Conservation (phyloP, 2,329 filamentous ascomycete species). For the Neonectria hederae region DNA sequence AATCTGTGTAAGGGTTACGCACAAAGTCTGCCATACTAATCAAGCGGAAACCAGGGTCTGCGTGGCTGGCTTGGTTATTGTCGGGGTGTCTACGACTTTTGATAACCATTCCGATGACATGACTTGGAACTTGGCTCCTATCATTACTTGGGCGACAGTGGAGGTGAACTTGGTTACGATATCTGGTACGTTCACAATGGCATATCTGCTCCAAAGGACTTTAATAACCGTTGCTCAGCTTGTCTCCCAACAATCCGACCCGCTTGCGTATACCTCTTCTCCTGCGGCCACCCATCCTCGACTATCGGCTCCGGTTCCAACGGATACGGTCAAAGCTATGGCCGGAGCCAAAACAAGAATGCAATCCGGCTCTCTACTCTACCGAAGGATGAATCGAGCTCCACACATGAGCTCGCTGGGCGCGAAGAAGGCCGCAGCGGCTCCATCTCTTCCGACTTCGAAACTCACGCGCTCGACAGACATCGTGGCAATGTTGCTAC, state of each 20-base stretch:
- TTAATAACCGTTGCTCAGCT: neutral
- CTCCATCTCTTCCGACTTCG: conserved; percentile 30
- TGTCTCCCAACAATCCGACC: conserved; percentile 38
- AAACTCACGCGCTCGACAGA: conserved; percentile 34
- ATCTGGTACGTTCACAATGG: conserved; percentile 22
- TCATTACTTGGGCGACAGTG: conserved; percentile 38
- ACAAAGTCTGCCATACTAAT: neutral
- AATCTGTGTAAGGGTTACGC: neutral
- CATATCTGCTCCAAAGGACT: neutral
- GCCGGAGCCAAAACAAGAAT: conserved; percentile 34
- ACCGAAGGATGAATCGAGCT: conserved; percentile 35
- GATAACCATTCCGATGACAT: conserved; percentile 29
- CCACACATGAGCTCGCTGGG: conserved; percentile 36
- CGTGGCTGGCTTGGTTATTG: conserved; percentile 32
- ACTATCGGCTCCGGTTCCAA: conserved; percentile 29
- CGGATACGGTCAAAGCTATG: conserved; percentile 29
- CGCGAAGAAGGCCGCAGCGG: neutral
- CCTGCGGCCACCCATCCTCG: conserved; percentile 22
- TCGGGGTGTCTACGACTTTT: conserved; percentile 28
- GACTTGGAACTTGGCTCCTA: conserved; percentile 35
- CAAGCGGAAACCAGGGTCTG: conserved; percentile 26
- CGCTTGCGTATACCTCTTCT: conserved; percentile 33
- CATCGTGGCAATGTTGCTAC: conserved; percentile 25
- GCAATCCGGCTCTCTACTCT: conserved; percentile 32
- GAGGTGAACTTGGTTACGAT: conserved; percentile 41